These are phyloP conservation scores for Vachellia collinsii DNA, from an alignment of 306 rosid genomes.

Conservation along the genomic window DNA sequence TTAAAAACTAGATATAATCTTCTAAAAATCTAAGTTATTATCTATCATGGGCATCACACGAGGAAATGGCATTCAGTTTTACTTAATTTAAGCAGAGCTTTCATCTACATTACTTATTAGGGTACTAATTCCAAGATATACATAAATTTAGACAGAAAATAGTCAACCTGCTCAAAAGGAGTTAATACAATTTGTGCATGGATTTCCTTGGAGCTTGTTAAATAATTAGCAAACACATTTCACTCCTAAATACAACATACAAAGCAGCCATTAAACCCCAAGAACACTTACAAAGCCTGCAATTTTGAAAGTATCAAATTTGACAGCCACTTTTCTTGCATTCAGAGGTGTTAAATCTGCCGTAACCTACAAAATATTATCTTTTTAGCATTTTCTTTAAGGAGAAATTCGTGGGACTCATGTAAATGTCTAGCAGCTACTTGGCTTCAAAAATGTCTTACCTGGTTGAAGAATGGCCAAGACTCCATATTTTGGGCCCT, in stretches of 20 bases:
- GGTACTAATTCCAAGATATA: not conserved
- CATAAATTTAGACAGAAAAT: not conserved
- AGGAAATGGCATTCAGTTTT: not conserved
- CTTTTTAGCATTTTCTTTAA: not conserved
- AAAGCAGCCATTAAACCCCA: constrained; percentile 14
- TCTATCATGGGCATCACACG: not conserved
- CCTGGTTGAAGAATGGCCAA: constrained; percentile 94
- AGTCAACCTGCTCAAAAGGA: not conserved
- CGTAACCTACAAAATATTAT: constrained; percentile 67
- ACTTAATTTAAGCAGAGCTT: constrained; percentile 25
- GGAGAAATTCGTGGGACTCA: constrained; percentile 21
- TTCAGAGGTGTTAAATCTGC: constrained; percentile 86
- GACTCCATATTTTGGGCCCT: constrained; percentile 97
- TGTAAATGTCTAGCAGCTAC: not conserved
- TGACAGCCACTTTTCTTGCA: constrained; percentile 85
- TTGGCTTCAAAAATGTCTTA: constrained; percentile 36
- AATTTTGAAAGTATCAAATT: constrained; percentile 84
- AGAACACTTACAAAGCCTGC: constrained; percentile 73
- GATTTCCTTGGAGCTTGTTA: constrained; percentile 19
- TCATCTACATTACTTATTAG: not conserved
- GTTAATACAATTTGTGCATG: not conserved
- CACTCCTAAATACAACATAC: constrained; percentile 27
- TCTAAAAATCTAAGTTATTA: not conserved
- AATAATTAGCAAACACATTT: constrained; percentile 17
- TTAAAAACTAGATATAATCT: not conserved